phyloP scores from a whole-genome alignment of 305 asterid genomes.

The Fraxinus velutina region DNA sequence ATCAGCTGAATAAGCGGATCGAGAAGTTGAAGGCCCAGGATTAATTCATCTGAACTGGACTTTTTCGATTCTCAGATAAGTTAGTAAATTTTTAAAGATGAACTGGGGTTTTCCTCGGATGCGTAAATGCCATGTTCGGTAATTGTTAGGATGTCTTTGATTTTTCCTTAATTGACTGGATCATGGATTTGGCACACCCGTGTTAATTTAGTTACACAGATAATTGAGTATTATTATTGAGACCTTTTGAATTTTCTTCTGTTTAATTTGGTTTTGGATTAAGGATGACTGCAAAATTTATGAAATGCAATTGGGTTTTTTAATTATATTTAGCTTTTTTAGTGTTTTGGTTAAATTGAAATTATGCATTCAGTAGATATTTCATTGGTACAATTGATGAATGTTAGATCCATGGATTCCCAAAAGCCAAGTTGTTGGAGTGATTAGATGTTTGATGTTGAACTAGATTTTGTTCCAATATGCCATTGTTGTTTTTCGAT shows the following conservation, averaged over 20 bases:
- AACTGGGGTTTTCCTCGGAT: background rate
- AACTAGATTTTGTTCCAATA: background rate
- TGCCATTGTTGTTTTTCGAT: background rate
- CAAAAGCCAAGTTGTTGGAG: background rate
- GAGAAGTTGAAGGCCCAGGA: slow-evolving; percentile 71
- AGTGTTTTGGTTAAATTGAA: slow-evolving; percentile 5
- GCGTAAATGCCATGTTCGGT: background rate
- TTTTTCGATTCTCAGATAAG: background rate
- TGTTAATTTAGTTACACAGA: slow-evolving; percentile 14
- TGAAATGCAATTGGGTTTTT: background rate
- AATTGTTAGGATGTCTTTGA: slow-evolving; percentile 19
- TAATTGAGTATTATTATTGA: background rate
- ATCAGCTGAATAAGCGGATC: slow-evolving; percentile 63
- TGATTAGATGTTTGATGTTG: background rate
- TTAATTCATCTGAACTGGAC: slow-evolving; percentile 25
- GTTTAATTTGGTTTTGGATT: background rate
- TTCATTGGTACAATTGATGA: background rate
- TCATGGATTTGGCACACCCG: slow-evolving; percentile 17
- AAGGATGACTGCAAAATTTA: background rate
- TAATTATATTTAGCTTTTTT: background rate
- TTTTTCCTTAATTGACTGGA: slow-evolving; percentile 9
- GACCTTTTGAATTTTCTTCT: background rate
- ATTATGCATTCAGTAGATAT: background rate
- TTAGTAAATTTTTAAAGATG: background rate
- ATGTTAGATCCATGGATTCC: background rate